Evolutionary conservation across 805 yeast genomes (phyloP), one percentile per base, ranked within the genome.

Genomic region (Candida tibetensis): DNA sequence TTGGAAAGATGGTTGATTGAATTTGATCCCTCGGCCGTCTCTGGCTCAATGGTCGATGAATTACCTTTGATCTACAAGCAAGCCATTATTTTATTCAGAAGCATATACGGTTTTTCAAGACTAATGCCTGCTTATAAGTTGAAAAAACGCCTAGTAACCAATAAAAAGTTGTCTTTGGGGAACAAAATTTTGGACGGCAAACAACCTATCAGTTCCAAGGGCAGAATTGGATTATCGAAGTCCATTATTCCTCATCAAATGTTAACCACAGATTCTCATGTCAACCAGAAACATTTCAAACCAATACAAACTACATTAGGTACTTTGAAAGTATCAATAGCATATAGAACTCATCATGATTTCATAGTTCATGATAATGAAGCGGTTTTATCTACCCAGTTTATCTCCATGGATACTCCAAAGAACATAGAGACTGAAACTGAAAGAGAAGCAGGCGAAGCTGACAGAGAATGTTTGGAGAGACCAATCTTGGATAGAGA

Each of bases 1-100:
- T 64, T 93, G 40, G 99, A 93, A 55, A 73, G 99, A 42, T 93
- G 99, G 99, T 69, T 88, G 17, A 64, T 93, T 23, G 96, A 90
- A 57, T 76, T 90, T 43, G 90, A 84, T 51, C 61, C 76, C 13
- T 65, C 63, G 29, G 58, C 57, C 17, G 66, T 55, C 55, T 65
- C 53, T 5, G 62, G 60, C 12, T 46, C 60, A 16, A 57, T 60
- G 5, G 42, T 62, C 3, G 71, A 69, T 16, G 93, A 85, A 37
- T 68, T 84, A 12, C 85, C 89, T 1, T 60, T 72, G 30, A 74
- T 85, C 6, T 84, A 85, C 62, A 87, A 85, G 50, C 84, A 82
- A 48, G 76, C 90, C 21, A 76, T 86, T 17, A 66, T 89, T 0
- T 62, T 85, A 21, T 79, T 93, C 48, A 77, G 97, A 31, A 79